phyloP scores from a whole-genome alignment of 2,329 filamentous ascomycete genomes.

The Nothophoma quercina region DNA sequence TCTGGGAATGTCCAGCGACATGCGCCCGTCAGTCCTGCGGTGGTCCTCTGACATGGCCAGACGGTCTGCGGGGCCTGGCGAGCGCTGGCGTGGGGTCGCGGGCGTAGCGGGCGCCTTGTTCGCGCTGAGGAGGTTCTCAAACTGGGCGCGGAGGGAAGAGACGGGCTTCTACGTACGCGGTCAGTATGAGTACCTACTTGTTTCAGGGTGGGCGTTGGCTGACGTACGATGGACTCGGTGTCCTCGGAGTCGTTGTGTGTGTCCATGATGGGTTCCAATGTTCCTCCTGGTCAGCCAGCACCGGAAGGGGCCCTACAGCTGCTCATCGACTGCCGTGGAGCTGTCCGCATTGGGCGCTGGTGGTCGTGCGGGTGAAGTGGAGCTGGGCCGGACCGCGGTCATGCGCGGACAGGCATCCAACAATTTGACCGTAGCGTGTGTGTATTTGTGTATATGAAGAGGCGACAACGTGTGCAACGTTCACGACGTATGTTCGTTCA shows the following conservation, averaged over 20 bases:
- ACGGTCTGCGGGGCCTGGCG: conserved; percentile 43
- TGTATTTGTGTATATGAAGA: too few relatives aligned
- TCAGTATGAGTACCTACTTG: conserved; percentile 22
- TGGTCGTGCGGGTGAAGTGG: conserved; percentile 23
- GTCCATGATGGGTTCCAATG: conserved; percentile 40
- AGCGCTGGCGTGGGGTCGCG: conserved; percentile 36
- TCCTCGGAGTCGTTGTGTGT: conserved; percentile 57
- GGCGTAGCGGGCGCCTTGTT: conserved; percentile 36
- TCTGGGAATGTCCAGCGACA: conserved; percentile 53
- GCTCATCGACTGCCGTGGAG: conserved; percentile 42
- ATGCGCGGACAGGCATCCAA: conserved; percentile 28
- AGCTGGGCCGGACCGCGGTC: conserved; percentile 19
- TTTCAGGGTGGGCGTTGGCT: background rate
- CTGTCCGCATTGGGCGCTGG: conserved; percentile 43
- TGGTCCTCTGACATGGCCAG: conserved; percentile 40
- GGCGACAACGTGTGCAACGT: too few relatives aligned
- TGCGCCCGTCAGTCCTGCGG: conserved; percentile 44
- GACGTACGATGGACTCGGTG: conserved; percentile 76
- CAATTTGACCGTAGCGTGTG: too few relatives aligned
- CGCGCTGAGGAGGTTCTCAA: conserved; percentile 74
- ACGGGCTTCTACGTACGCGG: conserved; percentile 70
- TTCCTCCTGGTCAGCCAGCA: conserved; percentile 44
- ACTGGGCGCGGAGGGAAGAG: conserved; percentile 80
- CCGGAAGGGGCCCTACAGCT: conserved; percentile 40
- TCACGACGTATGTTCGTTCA: too few relatives aligned